Conservation (phyloP, 2,329 filamentous ascomycete genomes). For the Fusarium temperatum region DNA sequence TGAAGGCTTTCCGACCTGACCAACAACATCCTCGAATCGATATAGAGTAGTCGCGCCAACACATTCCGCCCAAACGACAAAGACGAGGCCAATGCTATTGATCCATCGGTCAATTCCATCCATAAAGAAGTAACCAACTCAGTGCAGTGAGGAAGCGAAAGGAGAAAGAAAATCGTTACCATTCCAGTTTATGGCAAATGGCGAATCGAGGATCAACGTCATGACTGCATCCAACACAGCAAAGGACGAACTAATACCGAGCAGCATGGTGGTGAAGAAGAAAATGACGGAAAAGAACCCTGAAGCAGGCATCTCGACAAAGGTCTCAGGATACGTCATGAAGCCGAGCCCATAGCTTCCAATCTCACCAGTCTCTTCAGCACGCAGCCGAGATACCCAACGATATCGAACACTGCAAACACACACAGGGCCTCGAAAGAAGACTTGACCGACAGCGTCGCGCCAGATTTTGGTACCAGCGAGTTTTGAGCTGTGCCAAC, state of each 20-base stretch:
- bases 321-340: neutral
- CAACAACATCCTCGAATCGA: neutral
- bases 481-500: neutral
- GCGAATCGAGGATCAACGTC: neutral
- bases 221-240: neutral
- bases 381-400: neutral
- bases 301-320: neutral
- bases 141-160: neutral
- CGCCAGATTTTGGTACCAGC: neutral
- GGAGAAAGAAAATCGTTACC: neutral
- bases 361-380: neutral
- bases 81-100: neutral
- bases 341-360: neutral
- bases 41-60: neutral
- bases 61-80: neutral
- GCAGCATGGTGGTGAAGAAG: neutral
- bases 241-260: neutral
- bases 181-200: neutral
- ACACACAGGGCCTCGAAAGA: neutral
- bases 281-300: neutral
- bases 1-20: neutral
- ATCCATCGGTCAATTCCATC: neutral
- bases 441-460: neutral
- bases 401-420: neutral
- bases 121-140: neutral